Conservation (phyloP, 2,329 filamentous ascomycete genomes). For the Trichoderma guizhouense region DNA sequence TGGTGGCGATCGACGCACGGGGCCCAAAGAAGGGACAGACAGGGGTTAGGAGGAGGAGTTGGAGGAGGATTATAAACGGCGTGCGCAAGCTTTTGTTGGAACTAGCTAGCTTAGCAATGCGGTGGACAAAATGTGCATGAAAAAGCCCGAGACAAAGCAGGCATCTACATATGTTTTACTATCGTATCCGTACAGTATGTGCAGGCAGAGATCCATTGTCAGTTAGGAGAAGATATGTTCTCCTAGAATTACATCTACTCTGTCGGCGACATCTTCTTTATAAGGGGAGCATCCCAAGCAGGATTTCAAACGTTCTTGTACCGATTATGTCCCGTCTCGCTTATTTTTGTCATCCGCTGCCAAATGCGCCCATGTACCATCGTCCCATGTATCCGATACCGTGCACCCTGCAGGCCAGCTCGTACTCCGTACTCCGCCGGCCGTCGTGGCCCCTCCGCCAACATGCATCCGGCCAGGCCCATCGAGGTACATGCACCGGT, state of each 20-base stretch:
- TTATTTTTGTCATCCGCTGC: not conserved
- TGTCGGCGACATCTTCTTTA: not conserved
- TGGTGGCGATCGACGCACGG: constrained; percentile 14
- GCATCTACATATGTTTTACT: not conserved
- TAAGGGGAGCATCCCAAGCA: not conserved
- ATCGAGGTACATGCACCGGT: not conserved
- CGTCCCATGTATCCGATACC: not conserved
- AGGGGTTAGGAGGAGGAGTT: not conserved
- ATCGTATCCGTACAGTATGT: too few species aligned
- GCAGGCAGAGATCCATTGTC: too few species aligned
- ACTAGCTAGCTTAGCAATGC: not conserved
- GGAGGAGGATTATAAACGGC: not conserved
- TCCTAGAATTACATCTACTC: too few species aligned
- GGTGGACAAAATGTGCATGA: not conserved
- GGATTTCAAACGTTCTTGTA: not conserved
- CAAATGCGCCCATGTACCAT: not conserved
- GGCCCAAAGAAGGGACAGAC: not conserved
- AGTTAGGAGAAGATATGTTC: too few species aligned
- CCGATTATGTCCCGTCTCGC: not conserved
- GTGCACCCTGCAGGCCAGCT: not conserved
- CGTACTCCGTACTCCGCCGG: constrained; percentile 1
- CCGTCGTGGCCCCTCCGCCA: not conserved
- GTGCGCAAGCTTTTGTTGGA: not conserved
- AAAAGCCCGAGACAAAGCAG: not conserved
- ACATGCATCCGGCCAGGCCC: not conserved